These are phyloP conservation scores for Calonectria fujianensis DNA, from an alignment of 2,329 filamentous ascomycete genomes.

Conservation along the genomic window DNA sequence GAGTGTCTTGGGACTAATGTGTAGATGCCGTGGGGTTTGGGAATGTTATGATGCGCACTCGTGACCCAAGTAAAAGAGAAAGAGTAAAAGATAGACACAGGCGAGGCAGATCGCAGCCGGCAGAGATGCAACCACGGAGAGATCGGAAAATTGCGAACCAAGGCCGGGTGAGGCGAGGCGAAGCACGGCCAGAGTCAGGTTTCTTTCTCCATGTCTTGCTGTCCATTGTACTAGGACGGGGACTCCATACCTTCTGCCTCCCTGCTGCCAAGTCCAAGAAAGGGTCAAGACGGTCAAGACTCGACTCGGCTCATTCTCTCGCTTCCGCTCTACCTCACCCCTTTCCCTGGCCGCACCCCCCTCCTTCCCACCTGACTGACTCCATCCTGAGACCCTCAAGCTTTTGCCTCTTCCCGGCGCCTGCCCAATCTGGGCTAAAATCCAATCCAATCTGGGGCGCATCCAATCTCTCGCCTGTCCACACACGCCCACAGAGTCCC, in stretches of 20 bases:
- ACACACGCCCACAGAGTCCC: slow-evolving; percentile 20
- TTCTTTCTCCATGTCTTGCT: slow-evolving; percentile 23
- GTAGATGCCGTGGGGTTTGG: not conserved
- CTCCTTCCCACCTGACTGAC: slow-evolving; percentile 24
- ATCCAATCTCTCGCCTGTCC: slow-evolving; percentile 43
- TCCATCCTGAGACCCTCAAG: slow-evolving; percentile 1
- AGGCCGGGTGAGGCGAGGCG: slow-evolving; percentile 14
- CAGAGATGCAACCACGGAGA: not conserved
- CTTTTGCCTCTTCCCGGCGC: slow-evolving; percentile 33
- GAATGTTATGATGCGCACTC: slow-evolving; percentile 17
- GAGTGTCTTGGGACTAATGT: not conserved
- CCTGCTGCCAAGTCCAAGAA: slow-evolving; percentile 10
- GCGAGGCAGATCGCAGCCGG: not conserved
- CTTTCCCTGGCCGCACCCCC: slow-evolving; percentile 12
- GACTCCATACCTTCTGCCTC: slow-evolving; percentile 3
- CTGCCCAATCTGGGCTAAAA: slow-evolving; percentile 41
- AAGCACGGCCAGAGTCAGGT: slow-evolving; percentile 16
- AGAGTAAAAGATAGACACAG: not conserved
- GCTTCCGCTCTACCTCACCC: slow-evolving; percentile 1
- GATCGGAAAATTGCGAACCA: slow-evolving; percentile 29
- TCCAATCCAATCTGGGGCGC: slow-evolving; percentile 38
- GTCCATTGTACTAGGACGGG: not conserved
- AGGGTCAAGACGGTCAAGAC: not conserved
- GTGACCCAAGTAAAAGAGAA: not conserved
- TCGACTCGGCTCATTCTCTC: slow-evolving; percentile 23